Base-by-base conservation (phyloP, 2,329 filamentous ascomycete genomes). In the Sordariomycetes sp. region DNA sequence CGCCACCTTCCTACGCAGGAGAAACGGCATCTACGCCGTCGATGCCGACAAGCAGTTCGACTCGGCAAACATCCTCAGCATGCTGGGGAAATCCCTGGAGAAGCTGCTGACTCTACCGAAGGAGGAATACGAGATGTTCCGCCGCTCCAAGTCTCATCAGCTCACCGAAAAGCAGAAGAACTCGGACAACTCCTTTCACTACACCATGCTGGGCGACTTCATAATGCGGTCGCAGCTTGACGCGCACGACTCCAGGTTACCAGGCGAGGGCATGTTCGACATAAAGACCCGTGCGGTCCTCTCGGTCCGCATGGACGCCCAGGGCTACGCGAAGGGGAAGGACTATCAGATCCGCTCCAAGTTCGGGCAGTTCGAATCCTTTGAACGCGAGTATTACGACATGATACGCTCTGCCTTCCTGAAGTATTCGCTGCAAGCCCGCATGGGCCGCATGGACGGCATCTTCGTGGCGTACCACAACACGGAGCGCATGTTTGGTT, bases 401-500 rank as follows among this genome's bases (percentile, higher is more conserved):
- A 95, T 99, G 91, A 93, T 96, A 60, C 83, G 95, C 57, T 83
- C 92, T 1, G 94, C 93, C 0, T 93, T 99, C 74, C 76, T 99
- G 58, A 99, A 99, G 68, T 99, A 99, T 71, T 96, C 92, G 11
- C 78, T 99, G 34, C 94, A 99, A 72, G 95, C 93, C 32, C 89
- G 94, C 52, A 95, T 99, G 83, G 94, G 95, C 20, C 86, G 92
- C 55, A 99, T 99, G 95, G 93, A 99, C 68, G 94, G 94, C 58
- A 97, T 97, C 55, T 99, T 97, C 67, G 89, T 97, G 24, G 94
- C 94, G 2, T 99, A 86, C 69, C 94, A 99, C 76, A 99, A 99
- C 69, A 89, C 91, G 2, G 81, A 92, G 71, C 88, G 92, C 58
- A 96, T 99, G 55, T 99, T 99, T 68, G 94, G 94, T 6, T 99